These are phyloP conservation scores for Populus trichocarpa DNA, from an alignment of 441 rosid species.

Conservation along the genomic window DNA sequence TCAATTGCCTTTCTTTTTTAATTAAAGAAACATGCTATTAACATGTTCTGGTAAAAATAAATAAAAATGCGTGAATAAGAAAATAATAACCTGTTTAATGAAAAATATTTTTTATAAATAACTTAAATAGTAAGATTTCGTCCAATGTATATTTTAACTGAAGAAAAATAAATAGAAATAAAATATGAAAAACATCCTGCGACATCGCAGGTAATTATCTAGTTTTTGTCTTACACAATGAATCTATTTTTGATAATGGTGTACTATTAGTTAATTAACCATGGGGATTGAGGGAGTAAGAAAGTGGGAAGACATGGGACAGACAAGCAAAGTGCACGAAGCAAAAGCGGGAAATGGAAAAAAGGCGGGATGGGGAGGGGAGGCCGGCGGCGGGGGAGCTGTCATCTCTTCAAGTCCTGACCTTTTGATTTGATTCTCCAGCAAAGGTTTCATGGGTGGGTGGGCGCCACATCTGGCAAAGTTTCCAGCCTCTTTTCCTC, in stretches of 20 bases:
- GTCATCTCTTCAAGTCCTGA: constrained; percentile 11
- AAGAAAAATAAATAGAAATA: neutral
- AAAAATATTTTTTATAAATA: too few species aligned
- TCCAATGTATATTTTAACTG: neutral
- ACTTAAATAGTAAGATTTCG: neutral
- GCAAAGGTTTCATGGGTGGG: constrained; percentile 7
- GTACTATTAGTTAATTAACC: neutral
- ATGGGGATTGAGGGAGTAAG: neutral
- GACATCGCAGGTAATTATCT: too few species aligned
- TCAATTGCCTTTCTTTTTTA: neutral
- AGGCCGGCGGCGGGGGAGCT: constrained; percentile 1
- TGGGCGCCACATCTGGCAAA: constrained; percentile 35
- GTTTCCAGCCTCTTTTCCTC: constrained; percentile 12
- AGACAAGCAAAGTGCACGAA: constrained; percentile 11
- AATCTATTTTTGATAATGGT: too few species aligned
- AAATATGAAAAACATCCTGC: too few species aligned
- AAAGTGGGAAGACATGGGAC: constrained; percentile 10
- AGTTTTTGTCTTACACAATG: neutral
- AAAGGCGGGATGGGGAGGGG: neutral
- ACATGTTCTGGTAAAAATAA: too few species aligned
- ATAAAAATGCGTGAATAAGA: neutral
- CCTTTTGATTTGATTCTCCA: constrained; percentile 21
- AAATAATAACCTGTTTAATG: too few species aligned
- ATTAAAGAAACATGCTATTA: too few species aligned
- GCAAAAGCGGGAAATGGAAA: constrained; percentile 8